These are phyloP conservation scores for Cyclotella sp. DNA, from an alignment of 108 stramenopile genomes.

Conservation along the genomic window DNA sequence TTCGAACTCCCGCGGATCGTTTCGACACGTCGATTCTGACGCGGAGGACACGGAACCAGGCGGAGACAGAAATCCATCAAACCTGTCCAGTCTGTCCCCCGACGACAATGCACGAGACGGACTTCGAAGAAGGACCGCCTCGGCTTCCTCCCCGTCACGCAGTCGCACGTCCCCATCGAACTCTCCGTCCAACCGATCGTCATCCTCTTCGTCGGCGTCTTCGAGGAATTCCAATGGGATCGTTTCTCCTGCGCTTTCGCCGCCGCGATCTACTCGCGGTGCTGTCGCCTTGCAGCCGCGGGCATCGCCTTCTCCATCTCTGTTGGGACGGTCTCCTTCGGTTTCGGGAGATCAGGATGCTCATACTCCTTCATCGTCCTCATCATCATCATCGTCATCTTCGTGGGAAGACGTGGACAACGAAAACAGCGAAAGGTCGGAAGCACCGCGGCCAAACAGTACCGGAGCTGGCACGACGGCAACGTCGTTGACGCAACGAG, in stretches of 20 bases:
- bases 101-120: neutral
- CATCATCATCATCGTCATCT: neutral
- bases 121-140: conserved; percentile 4
- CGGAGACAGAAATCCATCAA: neutral
- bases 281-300: neutral
- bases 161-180: neutral
- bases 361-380: neutral
- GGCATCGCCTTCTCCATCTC: neutral
- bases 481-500: conserved; percentile 26
- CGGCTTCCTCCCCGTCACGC: conserved; percentile 1
- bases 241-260: neutral
- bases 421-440: neutral
- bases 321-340: neutral
- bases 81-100: neutral
- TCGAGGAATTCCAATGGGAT: neutral
- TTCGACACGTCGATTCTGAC: too few species aligned
- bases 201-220: neutral
- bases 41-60: neutral
- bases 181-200: neutral
- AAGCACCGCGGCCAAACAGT: neutral
- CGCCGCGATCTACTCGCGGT: neutral
- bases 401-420: neutral
- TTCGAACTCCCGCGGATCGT: neutral
- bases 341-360: neutral
- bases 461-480: neutral